Conservation (phyloP, 73 alveolate genomes). For the Tetrahymena thermophila region DNA sequence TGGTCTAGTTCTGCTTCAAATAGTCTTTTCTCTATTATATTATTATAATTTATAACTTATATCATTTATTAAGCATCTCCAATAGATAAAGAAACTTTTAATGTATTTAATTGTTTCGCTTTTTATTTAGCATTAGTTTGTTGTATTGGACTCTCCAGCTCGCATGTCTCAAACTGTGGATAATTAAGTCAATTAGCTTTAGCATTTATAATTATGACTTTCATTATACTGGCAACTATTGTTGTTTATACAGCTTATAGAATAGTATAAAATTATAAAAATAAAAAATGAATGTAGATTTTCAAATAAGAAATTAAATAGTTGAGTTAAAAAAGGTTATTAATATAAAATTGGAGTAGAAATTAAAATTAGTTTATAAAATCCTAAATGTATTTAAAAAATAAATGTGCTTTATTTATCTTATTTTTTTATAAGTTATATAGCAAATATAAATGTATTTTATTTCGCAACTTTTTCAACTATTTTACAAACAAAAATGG, state of each 20-base stretch:
- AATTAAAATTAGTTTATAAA: too few relatives aligned
- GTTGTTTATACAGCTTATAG: neutral
- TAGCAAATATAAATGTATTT: too few relatives aligned
- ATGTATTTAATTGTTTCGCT: neutral
- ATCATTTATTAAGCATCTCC: neutral
- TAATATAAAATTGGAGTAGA: too few relatives aligned
- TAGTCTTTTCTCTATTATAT: neutral
- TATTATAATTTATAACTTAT: neutral
- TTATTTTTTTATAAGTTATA: too few relatives aligned
- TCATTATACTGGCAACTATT: neutral
- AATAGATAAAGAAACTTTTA: neutral
- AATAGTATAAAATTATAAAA: neutral
- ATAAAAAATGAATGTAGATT: too few relatives aligned
- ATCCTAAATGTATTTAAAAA: too few relatives aligned
- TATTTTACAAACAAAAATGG: too few relatives aligned
- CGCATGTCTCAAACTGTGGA: neutral
- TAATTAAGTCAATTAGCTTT: neutral
- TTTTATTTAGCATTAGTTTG: neutral
- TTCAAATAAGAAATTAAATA: too few relatives aligned
- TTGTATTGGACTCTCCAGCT: neutral
- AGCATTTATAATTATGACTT: neutral
- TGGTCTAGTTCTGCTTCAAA: neutral
- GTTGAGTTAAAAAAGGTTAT: too few relatives aligned
- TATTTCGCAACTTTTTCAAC: too few relatives aligned
- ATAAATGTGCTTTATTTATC: too few relatives aligned